phyloP scores from a whole-genome alignment of 768 basidiomycete genomes.

The Leccinum arenicola region DNA sequence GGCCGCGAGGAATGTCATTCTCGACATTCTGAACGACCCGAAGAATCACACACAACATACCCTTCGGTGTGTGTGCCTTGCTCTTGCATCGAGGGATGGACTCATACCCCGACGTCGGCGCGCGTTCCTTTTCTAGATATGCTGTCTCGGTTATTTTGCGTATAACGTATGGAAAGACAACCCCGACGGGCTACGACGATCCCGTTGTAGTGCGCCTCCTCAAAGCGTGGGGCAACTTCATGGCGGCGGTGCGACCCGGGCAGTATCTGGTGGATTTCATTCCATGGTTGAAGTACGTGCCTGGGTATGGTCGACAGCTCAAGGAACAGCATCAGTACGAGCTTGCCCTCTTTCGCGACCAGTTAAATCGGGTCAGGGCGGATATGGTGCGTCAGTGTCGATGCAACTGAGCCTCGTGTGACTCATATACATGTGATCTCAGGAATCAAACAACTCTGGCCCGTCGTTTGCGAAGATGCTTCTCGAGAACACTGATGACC shows the following conservation, averaged over 20 bases:
- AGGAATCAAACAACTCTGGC: constrained; percentile 10
- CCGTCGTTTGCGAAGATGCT: constrained; percentile 49
- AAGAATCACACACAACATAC: constrained; percentile 11
- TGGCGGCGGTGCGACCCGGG: constrained; percentile 32
- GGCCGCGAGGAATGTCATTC: constrained; percentile 17
- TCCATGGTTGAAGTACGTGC: constrained; percentile 42
- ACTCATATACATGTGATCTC: not conserved
- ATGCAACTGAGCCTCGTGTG: not conserved
- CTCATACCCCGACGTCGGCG: not conserved
- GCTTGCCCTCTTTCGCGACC: constrained; percentile 46
- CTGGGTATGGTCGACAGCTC: constrained; percentile 54
- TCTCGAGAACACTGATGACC: constrained; percentile 45
- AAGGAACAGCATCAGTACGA: constrained; percentile 51
- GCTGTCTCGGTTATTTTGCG: constrained; percentile 22
- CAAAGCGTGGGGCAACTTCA: constrained; percentile 20
- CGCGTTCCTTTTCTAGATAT: constrained; percentile 14
- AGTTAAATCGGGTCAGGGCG: constrained; percentile 26
- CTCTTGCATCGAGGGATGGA: not conserved
- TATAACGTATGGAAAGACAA: constrained; percentile 27
- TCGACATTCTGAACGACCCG: constrained; percentile 21
- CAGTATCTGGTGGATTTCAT: constrained; percentile 32
- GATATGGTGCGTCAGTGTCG: constrained; percentile 2
- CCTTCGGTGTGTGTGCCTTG: constrained; percentile 11
- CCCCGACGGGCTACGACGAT: constrained; percentile 17
- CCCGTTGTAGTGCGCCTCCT: constrained; percentile 18